These are phyloP conservation scores for Linnemannia hyalina DNA, from an alignment of 192 early-diverging fungal species.

Conservation along the genomic window DNA sequence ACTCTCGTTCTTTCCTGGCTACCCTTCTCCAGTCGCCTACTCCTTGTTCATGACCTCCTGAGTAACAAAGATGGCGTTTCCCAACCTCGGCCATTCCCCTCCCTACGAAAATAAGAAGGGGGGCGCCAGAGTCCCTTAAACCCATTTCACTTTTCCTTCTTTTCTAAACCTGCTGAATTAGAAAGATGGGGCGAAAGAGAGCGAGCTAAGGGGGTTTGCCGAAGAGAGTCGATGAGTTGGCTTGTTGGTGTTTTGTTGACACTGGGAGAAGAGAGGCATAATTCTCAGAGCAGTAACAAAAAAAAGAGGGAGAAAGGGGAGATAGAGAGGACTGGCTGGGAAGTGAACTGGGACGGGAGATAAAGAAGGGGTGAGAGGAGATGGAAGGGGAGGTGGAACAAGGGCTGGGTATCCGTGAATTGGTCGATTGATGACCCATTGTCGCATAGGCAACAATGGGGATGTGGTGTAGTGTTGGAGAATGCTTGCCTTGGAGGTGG, in stretches of 20 bases:
- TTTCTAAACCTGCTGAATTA: constrained; percentile 11
- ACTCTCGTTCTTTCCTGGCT: not conserved
- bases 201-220: constrained; percentile 2
- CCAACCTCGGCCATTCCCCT: not conserved
- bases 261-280: not conserved
- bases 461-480: not conserved
- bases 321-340: not conserved
- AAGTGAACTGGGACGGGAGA: not conserved
- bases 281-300: not conserved
- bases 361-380: not conserved
- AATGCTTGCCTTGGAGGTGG: constrained; percentile 39
- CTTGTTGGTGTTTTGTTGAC: not conserved
- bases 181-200: not conserved
- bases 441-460: not conserved
- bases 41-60: not conserved
- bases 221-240: constrained; percentile 3
- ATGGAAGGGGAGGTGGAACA: not conserved
- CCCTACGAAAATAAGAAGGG: not conserved
- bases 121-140: not conserved
- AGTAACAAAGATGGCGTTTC: not conserved
- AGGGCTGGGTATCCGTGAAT: not conserved
- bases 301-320: not conserved
- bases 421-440: not conserved
- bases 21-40: not conserved
- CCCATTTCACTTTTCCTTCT: constrained; percentile 5